These are phyloP conservation scores for Physcomitrellopsis africana DNA, from an alignment of 225 moss, liverwort and hornwort species.

Conservation along the genomic window DNA sequence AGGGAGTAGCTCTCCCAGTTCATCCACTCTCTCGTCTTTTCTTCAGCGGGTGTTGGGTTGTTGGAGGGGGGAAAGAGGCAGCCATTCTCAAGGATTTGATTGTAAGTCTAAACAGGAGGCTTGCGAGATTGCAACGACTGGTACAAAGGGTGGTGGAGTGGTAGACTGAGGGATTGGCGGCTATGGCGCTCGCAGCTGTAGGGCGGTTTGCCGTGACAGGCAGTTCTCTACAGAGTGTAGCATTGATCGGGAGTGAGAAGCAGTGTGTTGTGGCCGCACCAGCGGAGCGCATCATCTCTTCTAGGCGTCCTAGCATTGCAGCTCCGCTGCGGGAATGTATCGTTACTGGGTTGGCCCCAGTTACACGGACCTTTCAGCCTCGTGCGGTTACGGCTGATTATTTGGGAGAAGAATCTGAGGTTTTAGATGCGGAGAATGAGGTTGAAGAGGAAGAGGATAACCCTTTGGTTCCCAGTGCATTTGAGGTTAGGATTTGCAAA, in stretches of 20 bases:
- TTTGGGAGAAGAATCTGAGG: neutral
- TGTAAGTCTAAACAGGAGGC: no score
- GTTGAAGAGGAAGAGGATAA: slow-evolving; percentile 10
- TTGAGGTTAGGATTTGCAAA: neutral
- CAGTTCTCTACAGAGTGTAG: neutral
- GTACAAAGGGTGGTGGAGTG: no score
- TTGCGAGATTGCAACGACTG: no score
- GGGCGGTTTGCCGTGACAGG: neutral
- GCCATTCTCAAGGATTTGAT: no score
- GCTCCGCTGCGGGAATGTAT: neutral
- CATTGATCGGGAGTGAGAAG: neutral
- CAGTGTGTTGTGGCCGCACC: neutral
- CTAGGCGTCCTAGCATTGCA: neutral
- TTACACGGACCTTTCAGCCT: neutral
- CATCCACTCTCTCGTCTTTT: no score
- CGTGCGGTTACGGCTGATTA: neutral
- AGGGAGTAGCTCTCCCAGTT: no score
- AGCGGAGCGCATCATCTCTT: neutral
- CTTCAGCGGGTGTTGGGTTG: no score
- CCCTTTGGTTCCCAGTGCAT: slow-evolving; percentile 24
- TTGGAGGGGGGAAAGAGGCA: no score
- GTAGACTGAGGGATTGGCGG: neutral
- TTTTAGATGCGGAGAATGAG: neutral
- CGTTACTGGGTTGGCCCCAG: neutral
- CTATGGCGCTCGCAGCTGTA: neutral